Evolutionary conservation across 176 grass and related monocot species (phyloP).

Genomic region (Ensete glaucum): DNA sequence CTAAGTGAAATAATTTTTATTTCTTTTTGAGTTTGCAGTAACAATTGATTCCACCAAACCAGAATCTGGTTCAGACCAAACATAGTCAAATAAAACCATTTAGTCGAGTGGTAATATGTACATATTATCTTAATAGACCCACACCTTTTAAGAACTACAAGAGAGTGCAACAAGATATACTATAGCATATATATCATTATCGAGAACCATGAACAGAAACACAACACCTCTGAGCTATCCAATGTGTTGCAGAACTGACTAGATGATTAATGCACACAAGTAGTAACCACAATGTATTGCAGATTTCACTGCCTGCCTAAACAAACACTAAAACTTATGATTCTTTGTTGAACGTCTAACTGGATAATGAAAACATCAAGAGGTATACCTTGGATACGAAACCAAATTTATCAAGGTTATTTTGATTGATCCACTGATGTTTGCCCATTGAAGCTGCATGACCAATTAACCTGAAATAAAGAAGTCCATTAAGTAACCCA

Average conservation of each 20-base stretch:
- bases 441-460: slow-evolving; percentile 55
- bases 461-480: slow-evolving; percentile 47
- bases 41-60: background rate
- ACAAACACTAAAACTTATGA: background rate
- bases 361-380: background rate
- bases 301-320: background rate
- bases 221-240: background rate
- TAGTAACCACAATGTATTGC: background rate
- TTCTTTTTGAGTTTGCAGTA: background rate
- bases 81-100: background rate
- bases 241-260: background rate
- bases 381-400: slow-evolving; percentile 42
- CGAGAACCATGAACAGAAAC: background rate
- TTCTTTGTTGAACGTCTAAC: background rate
- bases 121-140: background rate
- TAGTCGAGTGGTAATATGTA: background rate
- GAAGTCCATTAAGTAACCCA: slow-evolving; percentile 13
- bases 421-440: slow-evolving; percentile 57
- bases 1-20: no score
- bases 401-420: slow-evolving; percentile 36
- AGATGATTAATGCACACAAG: background rate
- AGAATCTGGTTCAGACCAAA: background rate
- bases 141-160: no score
- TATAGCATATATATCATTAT: background rate
- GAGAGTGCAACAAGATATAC: no score